phyloP scores from a whole-genome alignment of 108 stramenopile species.

The Cyclotella kingstonii region DNA sequence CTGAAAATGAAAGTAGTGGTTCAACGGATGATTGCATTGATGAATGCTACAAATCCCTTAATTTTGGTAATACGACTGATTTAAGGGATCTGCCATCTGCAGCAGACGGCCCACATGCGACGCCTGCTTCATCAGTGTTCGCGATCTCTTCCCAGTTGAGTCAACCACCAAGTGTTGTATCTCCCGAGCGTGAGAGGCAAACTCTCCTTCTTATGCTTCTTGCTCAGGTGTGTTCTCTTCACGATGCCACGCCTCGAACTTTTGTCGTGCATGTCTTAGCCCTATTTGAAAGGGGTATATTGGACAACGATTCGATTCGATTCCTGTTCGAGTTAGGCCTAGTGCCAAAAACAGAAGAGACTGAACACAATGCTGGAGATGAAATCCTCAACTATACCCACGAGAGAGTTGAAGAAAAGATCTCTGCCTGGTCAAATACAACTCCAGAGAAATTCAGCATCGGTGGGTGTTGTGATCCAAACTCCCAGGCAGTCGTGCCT shows the following conservation, averaged over 20 bases:
- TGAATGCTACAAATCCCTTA: too few relatives aligned
- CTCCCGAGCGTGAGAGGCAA: slow-evolving; percentile 68
- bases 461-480: neutral
- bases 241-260: slow-evolving; percentile 92
- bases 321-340: slow-evolving; percentile 90
- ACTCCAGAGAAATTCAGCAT: neutral
- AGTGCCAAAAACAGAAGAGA: slow-evolving; percentile 53
- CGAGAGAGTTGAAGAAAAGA: neutral
- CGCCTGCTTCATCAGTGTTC: too few relatives aligned
- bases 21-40: too few relatives aligned
- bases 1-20: too few relatives aligned
- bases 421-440: neutral
- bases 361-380: neutral
- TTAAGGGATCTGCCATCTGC: too few relatives aligned
- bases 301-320: slow-evolving; percentile 81
- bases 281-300: slow-evolving; percentile 84
- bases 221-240: slow-evolving; percentile 88
- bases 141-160: too few relatives aligned
- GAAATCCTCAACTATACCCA: neutral
- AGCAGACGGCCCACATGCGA: too few relatives aligned
- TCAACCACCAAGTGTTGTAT: too few relatives aligned
- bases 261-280: slow-evolving; percentile 88
- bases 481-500: slow-evolving; percentile 17
- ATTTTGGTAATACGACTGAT: too few relatives aligned
- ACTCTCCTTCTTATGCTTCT: slow-evolving; percentile 84